Evolutionary conservation across 2,329 filamentous ascomycete genomes (phyloP), one percentile per base, ranked within the genome.

Genomic region (Bertia moriformis): DNA sequence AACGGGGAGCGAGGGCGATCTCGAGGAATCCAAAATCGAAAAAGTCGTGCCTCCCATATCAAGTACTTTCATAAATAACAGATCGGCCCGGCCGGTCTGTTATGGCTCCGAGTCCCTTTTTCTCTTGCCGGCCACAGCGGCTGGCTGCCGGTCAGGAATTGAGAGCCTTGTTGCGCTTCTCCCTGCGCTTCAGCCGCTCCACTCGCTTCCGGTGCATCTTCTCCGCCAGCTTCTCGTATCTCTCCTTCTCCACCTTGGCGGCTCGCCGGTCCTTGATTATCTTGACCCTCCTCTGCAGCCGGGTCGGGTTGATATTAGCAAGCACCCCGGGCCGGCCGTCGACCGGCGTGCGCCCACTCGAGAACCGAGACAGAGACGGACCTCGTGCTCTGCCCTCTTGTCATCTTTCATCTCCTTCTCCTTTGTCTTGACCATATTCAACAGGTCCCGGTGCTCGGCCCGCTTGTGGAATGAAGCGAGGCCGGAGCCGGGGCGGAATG

Each of bases 171-270:
- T 89, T 98, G 55, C 91, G 78, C 78, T 96, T 96, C 69, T 98
- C 91, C 60, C 86, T 83, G 55, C 88, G 75, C 78, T 87, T 94
- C 60, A 94, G 62, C 50, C 91, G 75, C 63, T 98, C 91, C 12
- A 96, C 81, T 44, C 88, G 73, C 71, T 94, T 96, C 61, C 75
- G 78, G 65, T 96, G 89, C 91, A 98, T 96, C 67, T 91, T 96
- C 64, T 87, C 85, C 15, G 87, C 89, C 75, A 98, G 75, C 67
- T 88, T 85, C 59, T 87, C 85, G 56, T 89, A 96, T 48, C 89
- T 71, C 53, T 88, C 86, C 60, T 83, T 87, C 67, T 96, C 91
- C 51, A 86, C 88, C 70, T 95, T 96, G 39, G 80, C 83, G 15
- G 77, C 81, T 48, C 85, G 74, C 60, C 82, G 88, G 46, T 93